phyloP scores from a whole-genome alignment of 2,329 filamentous ascomycete species.

The Massarina eburnea region DNA sequence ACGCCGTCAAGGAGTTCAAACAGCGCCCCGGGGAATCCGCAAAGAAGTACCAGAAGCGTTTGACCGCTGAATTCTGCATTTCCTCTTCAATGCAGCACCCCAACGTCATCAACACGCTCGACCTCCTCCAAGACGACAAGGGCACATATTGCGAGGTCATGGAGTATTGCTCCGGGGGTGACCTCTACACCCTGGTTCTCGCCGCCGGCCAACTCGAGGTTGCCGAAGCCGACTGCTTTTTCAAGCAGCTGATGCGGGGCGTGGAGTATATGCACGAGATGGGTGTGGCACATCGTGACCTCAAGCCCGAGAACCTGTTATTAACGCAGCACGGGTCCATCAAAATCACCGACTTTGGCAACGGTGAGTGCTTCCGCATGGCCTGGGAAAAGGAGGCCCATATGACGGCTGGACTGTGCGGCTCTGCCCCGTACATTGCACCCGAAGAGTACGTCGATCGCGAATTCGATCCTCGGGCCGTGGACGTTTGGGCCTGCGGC shows the following conservation, averaged over 20 bases:
- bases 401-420: slow-evolving; percentile 96
- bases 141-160: slow-evolving; percentile 99
- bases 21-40: slow-evolving; percentile 90
- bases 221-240: slow-evolving; percentile 93
- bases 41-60: slow-evolving; percentile 96
- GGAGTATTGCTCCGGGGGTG: slow-evolving; percentile 97
- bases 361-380: slow-evolving; percentile 99
- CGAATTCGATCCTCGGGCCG: slow-evolving; percentile 96
- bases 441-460: slow-evolving; percentile 94
- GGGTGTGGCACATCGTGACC: slow-evolving; percentile 94
- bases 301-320: slow-evolving; percentile 95
- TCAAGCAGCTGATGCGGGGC: slow-evolving; percentile 98
- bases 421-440: slow-evolving; percentile 94
- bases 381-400: slow-evolving; percentile 98
- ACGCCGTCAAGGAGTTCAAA: slow-evolving; percentile 97
- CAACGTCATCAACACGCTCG: slow-evolving; percentile 96
- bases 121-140: slow-evolving; percentile 92
- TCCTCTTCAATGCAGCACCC: slow-evolving; percentile 95
- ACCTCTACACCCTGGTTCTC: slow-evolving; percentile 90
- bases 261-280: slow-evolving; percentile 99
- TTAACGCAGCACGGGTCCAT: slow-evolving; percentile 88
- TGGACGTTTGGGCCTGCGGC: slow-evolving; percentile 97
- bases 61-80: slow-evolving; percentile 98
- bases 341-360: slow-evolving; percentile 98
- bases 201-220: slow-evolving; percentile 90